A percentile compares a stretch with the other conserved stretches of the same genome.
phyloP scores from a whole-genome alignment of 2,329 filamentous ascomycete genomes.

The Colletotrichum ledebouriae region DNA sequence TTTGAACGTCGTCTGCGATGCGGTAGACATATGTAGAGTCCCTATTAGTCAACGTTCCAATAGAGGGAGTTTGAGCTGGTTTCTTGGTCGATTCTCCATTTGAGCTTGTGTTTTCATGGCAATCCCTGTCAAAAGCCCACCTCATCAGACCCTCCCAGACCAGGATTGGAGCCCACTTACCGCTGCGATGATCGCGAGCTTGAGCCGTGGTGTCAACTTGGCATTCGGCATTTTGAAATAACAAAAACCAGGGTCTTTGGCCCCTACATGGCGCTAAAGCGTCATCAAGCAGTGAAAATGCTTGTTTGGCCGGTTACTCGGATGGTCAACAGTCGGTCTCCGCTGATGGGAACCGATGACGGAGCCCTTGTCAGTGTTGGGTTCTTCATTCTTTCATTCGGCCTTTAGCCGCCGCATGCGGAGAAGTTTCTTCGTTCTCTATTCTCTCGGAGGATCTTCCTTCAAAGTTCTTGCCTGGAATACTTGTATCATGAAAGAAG shows the following conservation, averaged over 20 bases:
- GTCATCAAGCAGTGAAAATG: neutral
- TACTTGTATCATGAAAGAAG: slow-evolving; percentile 7
- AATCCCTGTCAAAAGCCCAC: slow-evolving; percentile 31
- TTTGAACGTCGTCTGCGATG: neutral
- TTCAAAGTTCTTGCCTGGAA: neutral
- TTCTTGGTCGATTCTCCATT: slow-evolving; percentile 11
- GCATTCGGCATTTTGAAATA: slow-evolving; percentile 8
- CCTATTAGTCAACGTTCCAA: slow-evolving; percentile 1
- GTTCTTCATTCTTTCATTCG: neutral
- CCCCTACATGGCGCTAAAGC: neutral
- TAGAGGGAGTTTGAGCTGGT: slow-evolving; percentile 34
- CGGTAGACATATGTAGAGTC: slow-evolving; percentile 9
- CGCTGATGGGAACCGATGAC: slow-evolving; percentile 21
- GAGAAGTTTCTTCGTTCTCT: neutral
- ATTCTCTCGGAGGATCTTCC: neutral
- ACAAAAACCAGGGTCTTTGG: neutral
- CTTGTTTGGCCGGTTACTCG: slow-evolving; percentile 17
- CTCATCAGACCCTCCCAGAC: slow-evolving; percentile 6
- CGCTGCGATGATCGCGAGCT: slow-evolving; percentile 5
- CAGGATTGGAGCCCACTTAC: slow-evolving; percentile 10
- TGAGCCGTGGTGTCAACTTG: slow-evolving; percentile 10
- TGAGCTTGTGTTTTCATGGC: slow-evolving; percentile 19
- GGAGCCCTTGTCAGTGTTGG: neutral
- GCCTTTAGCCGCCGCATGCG: slow-evolving; percentile 4
- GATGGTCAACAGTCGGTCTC: slow-evolving; percentile 11